A percentile compares a stretch with the other conserved stretches of the same genome.
phyloP scores from a whole-genome alignment of 1,139 yeast species.

The Geotrichum europaeum region DNA sequence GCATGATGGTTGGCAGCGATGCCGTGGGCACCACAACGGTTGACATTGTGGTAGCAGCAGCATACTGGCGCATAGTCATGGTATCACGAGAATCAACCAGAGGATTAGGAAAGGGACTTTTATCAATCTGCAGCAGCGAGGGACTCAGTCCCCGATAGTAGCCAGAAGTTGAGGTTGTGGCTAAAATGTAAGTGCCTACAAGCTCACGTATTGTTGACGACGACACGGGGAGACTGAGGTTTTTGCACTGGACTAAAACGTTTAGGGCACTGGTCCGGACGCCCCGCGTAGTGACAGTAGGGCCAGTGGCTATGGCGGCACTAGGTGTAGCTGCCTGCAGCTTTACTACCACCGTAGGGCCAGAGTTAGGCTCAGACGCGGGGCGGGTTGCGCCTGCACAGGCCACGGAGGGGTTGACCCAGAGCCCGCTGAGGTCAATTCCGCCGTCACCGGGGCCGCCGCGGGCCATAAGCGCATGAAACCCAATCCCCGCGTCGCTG shows the following conservation, averaged over 20 bases:
- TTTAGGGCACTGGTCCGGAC: not conserved
- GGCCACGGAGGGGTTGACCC: not conserved
- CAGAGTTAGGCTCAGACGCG: not conserved
- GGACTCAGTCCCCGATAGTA: too few relatives aligned
- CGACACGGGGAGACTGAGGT: not conserved
- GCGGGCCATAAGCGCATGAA: not conserved
- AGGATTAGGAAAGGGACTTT: too few relatives aligned
- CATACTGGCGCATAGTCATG: not conserved
- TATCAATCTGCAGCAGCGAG: not conserved
- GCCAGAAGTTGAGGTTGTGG: not conserved
- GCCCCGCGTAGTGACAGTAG: not conserved
- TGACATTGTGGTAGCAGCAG: not conserved
- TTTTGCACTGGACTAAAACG: not conserved
- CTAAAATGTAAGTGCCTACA: not conserved
- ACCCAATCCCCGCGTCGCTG: not conserved
- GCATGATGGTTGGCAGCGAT: not conserved
- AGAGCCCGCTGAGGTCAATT: not conserved
- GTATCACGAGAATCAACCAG: not conserved
- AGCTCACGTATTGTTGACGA: not conserved
- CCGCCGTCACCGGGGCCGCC: not conserved
- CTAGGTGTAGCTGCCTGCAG: not conserved
- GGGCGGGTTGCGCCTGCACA: not conserved
- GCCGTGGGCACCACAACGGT: not conserved
- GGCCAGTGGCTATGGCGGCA: not conserved
- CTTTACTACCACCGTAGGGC: not conserved